phyloP scores from a whole-genome alignment of 192 early-diverging fungal species.

The Gonapodya sp. region DNA sequence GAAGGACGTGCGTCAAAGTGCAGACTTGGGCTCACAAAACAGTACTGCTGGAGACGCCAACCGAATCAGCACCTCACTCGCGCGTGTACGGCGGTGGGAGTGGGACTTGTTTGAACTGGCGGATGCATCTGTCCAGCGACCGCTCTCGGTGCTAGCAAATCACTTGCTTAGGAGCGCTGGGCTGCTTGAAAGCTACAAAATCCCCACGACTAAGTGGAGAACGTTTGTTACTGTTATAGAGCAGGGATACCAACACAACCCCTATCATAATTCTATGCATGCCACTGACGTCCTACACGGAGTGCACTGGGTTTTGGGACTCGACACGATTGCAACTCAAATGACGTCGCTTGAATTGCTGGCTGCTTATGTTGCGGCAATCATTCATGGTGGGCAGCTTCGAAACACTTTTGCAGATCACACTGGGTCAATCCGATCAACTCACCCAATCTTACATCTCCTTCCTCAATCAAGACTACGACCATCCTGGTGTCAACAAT shows the following conservation, averaged over 20 bases:
- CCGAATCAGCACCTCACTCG: not conserved
- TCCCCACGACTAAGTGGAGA: slow-evolving; percentile 10
- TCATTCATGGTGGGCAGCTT: slow-evolving; percentile 11
- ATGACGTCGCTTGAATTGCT: slow-evolving; percentile 3
- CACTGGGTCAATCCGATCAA: no score
- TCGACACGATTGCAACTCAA: slow-evolving; percentile 5
- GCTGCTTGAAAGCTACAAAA: slow-evolving; percentile 6
- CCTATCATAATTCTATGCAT: slow-evolving; percentile 12
- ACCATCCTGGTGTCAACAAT: slow-evolving; percentile 12
- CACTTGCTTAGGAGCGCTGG: not conserved
- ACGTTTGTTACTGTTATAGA: slow-evolving; percentile 12
- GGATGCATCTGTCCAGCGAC: not conserved
- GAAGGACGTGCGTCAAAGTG: not conserved
- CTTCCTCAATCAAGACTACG: slow-evolving; percentile 7
- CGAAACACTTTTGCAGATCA: not conserved
- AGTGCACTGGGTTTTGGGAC: slow-evolving; percentile 11
- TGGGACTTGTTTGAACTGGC: slow-evolving; percentile 13
- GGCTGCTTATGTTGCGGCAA: slow-evolving; percentile 9
- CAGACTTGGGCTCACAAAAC: not conserved
- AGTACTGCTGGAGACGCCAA: not conserved
- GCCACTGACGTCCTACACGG: slow-evolving; percentile 14
- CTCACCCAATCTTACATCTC: no score
- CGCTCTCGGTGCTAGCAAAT: slow-evolving; percentile 10
- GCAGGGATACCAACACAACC: slow-evolving; percentile 12
- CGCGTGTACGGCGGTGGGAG: slow-evolving; percentile 7